A percentile compares a stretch with the other conserved stretches of the same genome.
These are phyloP conservation scores for Hymenoscyphus repandus DNA, from an alignment of 2,329 filamentous ascomycete genomes.

Conservation along the genomic window DNA sequence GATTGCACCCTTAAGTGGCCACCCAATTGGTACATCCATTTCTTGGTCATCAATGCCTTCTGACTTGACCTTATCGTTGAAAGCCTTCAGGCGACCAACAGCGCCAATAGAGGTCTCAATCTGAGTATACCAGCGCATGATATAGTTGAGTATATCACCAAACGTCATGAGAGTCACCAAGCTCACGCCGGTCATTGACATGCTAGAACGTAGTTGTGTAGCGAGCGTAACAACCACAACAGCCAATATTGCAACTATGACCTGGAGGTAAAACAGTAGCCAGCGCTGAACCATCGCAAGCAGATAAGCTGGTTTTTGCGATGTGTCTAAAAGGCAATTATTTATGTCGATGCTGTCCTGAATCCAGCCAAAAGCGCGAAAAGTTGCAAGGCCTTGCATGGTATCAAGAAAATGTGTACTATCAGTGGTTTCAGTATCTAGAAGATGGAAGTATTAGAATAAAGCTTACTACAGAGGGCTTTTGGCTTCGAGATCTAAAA, in stretches of 20 bases:
- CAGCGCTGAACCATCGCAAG: slow-evolving; percentile 41
- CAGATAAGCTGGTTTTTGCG: slow-evolving; percentile 41
- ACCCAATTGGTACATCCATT: neutral
- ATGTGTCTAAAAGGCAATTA: slow-evolving; percentile 40
- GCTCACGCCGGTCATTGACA: slow-evolving; percentile 2
- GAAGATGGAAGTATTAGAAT: neutral
- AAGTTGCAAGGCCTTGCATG: slow-evolving; percentile 5
- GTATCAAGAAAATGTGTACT: slow-evolving; percentile 13
- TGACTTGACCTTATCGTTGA: slow-evolving; percentile 37
- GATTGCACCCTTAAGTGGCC: slow-evolving; percentile 8
- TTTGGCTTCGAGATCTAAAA: slow-evolving; percentile 39
- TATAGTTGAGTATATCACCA: slow-evolving; percentile 36
- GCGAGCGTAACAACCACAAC: slow-evolving; percentile 16
- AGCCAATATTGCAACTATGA: slow-evolving; percentile 36
- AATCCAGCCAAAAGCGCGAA: slow-evolving; percentile 7
- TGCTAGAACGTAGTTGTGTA: slow-evolving; percentile 1
- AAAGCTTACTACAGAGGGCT: slow-evolving; percentile 35
- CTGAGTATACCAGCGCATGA: slow-evolving; percentile 44
- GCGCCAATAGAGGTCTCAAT: slow-evolving; percentile 54
- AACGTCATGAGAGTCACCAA: slow-evolving; percentile 36
- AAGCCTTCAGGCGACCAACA: slow-evolving; percentile 49
- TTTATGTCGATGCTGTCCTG: neutral
- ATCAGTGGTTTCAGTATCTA: neutral
- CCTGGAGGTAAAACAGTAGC: slow-evolving; percentile 39
- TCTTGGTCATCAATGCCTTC: slow-evolving; percentile 35